Evolutionary conservation across 768 basidiomycete genomes (phyloP).

Genomic region (Phylloporus rhodoxanthus): DNA sequence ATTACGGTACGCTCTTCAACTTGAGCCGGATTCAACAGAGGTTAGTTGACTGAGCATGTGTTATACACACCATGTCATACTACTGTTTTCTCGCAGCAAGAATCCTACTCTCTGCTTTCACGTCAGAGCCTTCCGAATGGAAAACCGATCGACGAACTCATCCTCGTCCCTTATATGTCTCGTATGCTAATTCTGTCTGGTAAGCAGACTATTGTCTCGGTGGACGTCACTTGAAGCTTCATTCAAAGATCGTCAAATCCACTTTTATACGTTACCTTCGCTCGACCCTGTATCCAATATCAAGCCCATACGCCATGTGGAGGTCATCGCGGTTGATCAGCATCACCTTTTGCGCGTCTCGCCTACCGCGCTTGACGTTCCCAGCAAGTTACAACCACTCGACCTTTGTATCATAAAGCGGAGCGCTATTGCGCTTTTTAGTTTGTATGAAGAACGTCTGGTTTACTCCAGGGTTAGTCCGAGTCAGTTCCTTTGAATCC

Average conservation of each 20-base stretch:
- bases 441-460: slow-evolving; percentile 56
- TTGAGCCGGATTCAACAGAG: slow-evolving; percentile 42
- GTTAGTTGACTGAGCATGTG: slow-evolving; percentile 27
- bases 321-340: slow-evolving; percentile 80
- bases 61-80: neutral
- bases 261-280: slow-evolving; percentile 76
- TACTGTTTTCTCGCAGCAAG: slow-evolving; percentile 33
- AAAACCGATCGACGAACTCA: slow-evolving; percentile 75
- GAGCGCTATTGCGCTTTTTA: slow-evolving; percentile 55
- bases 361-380: slow-evolving; percentile 35
- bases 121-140: slow-evolving; percentile 63
- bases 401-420: slow-evolving; percentile 75
- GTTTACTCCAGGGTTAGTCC: slow-evolving; percentile 51
- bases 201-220: slow-evolving; percentile 27
- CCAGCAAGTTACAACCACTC: slow-evolving; percentile 43
- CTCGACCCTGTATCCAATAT: slow-evolving; percentile 65
- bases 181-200: slow-evolving; percentile 75
- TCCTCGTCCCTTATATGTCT: slow-evolving; percentile 69
- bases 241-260: slow-evolving; percentile 51
- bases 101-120: slow-evolving; percentile 61
- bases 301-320: slow-evolving; percentile 75
- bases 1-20: slow-evolving; percentile 69
- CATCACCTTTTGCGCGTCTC: slow-evolving; percentile 52
- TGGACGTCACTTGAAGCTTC: slow-evolving; percentile 1
- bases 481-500: neutral